Conservation (phyloP, 441 rosid genomes). For the Eutrema salsugineum region DNA sequence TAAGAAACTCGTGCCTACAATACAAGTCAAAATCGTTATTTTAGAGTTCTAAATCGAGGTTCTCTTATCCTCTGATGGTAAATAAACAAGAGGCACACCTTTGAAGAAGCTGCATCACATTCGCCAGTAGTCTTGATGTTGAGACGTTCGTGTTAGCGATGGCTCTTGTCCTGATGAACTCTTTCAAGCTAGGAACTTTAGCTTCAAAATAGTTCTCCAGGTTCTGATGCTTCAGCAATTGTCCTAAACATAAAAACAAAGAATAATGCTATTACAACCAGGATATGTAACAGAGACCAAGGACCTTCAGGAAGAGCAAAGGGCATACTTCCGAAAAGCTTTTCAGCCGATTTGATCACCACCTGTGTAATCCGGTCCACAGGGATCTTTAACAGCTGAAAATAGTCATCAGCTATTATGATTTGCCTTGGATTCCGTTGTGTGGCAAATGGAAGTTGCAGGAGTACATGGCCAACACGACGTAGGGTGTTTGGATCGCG, state of each 20-base stretch:
- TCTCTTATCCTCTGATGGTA: conserved; percentile 2
- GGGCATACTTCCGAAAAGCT: conserved; percentile 86
- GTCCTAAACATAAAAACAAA: conserved; percentile 46
- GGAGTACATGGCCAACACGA: conserved; percentile 86
- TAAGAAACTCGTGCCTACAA: conserved; percentile 72
- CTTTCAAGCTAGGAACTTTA: conserved; percentile 88
- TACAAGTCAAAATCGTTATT: conserved; percentile 10
- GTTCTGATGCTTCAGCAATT: conserved; percentile 78
- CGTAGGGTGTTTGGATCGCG: conserved; percentile 77
- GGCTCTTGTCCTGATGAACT: conserved; percentile 42
- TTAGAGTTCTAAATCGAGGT: conserved; percentile 8
- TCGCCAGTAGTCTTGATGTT: conserved; percentile 50
- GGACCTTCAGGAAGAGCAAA: background rate
- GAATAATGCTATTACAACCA: background rate
- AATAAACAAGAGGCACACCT: conserved; percentile 44
- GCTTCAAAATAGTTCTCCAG: conserved; percentile 54
- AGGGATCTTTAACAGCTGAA: conserved; percentile 72
- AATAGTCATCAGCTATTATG: conserved; percentile 86
- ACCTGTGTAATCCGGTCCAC: conserved; percentile 65
- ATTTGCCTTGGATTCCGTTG: conserved; percentile 87
- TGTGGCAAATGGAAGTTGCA: conserved; percentile 83
- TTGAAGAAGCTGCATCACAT: conserved; percentile 60
- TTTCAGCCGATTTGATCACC: conserved; percentile 78
- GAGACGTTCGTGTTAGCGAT: conserved; percentile 48
- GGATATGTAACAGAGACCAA: conserved; percentile 4